A percentile compares a stretch with the other conserved stretches of the same genome.
These are phyloP conservation scores for Chondrus crispus DNA, from an alignment of 23 red algal genomes.

Conservation along the genomic window DNA sequence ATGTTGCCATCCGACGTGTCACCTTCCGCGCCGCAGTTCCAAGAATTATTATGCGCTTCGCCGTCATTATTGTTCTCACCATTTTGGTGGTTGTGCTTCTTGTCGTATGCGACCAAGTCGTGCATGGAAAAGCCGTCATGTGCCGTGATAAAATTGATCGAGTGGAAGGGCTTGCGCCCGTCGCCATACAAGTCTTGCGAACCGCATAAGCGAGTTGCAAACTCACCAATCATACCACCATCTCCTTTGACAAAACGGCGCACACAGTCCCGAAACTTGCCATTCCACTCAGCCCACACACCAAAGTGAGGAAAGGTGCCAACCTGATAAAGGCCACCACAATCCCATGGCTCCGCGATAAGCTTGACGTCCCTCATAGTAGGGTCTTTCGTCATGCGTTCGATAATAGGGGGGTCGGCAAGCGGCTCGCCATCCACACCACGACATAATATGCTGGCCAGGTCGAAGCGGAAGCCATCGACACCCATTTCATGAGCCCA, in stretches of 20 bases:
- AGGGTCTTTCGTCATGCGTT: conserved; percentile 82
- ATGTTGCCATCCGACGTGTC: conserved; percentile 57
- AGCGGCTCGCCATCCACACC: conserved; percentile 60
- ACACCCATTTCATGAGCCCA: conserved; percentile 92
- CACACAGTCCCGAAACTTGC: conserved; percentile 87
- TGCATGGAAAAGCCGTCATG: conserved; percentile 96
- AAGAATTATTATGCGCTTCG: conserved; percentile 86
- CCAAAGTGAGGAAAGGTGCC: conserved; percentile 95
- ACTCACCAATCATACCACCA: conserved; percentile 52
- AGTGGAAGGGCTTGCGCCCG: conserved; percentile 80
- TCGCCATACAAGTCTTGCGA: conserved; percentile 84
- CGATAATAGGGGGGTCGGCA: conserved; percentile 66
- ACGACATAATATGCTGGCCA: conserved; percentile 78
- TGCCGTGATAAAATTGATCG: conserved; percentile 98
- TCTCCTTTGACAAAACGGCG: conserved; percentile 92
- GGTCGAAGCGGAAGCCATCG: conserved; percentile 99
- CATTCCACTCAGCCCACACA: conserved; percentile 97
- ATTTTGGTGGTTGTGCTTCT: conserved; percentile 92
- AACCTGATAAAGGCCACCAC: conserved; percentile 90
- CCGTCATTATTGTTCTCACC: conserved; percentile 92
- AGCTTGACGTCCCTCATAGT: conserved; percentile 87
- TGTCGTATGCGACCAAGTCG: conserved; percentile 89
- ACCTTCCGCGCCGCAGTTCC: conserved; percentile 97
- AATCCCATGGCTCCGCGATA: conserved; percentile 98
- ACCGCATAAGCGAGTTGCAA: conserved; percentile 92